Evolutionary conservation across 2,329 filamentous ascomycete species (phyloP), one percentile per base, ranked within the genome.

Genomic region (Dissoconium aciculare): DNA sequence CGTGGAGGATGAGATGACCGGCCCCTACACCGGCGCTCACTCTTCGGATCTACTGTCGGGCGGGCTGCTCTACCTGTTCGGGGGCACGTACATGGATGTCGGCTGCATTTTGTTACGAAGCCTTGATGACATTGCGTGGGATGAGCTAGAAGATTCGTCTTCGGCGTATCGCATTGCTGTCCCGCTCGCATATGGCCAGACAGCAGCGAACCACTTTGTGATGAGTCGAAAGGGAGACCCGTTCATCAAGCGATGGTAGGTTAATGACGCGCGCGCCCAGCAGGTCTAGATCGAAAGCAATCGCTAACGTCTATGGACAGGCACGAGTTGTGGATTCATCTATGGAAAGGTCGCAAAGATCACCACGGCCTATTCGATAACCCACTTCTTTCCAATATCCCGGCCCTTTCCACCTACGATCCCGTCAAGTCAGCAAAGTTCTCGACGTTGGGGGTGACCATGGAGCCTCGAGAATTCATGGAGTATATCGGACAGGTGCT

Each of bases 1-100:
- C 33, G 53, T 60, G 15, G 50, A 59, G 8, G 44, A 52, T 17
- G 57, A 50, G 0, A 66, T 66, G 58, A 50, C 54, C 9, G 62
- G 64, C 0, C 54, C 55, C 0, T 55, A 56, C 31, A 47, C 52
- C 1, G 62, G 57, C 1, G 53, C 52, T 1, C 64, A 69, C 36
- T 55, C 53, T 1, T 59, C 60, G 3, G 66, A 69, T 31, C 49
- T 67, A 1, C 46, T 67, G 4, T 57, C 65, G 1, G 50, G 63
- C 4, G 54, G 57, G n/a, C 45, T 53, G 4, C 36, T 63, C 10
- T 51, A 50, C 29, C 36, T 42, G 11, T 53, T 59, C 30, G 59
- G 58, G 5, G 58, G 59, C 13, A 54, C 52, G 0, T 59, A 52
- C 45, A 49, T 60, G 37, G 58, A 63, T 33, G 55, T 60, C 4